These are phyloP conservation scores for Trichosporon ovoides DNA, from an alignment of 1,284 basidiomycete species.

Conservation along the genomic window DNA sequence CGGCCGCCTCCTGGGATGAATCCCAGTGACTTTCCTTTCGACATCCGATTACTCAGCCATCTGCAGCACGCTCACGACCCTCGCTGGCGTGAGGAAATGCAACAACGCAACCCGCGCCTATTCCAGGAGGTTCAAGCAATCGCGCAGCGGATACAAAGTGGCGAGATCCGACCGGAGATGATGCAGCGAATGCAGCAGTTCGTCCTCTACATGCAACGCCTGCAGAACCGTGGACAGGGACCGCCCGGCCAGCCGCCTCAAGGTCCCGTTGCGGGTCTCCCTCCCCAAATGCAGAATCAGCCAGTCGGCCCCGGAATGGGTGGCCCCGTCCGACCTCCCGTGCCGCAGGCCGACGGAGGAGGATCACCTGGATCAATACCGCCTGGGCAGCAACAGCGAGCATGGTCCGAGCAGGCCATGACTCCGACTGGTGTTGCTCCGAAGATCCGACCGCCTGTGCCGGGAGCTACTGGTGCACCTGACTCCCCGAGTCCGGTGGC, in stretches of 20 bases:
- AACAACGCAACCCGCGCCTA: conserved; percentile 26
- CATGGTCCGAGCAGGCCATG: background rate
- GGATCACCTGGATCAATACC: conserved; percentile 8
- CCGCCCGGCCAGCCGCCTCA: background rate
- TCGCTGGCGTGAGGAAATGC: conserved; percentile 33
- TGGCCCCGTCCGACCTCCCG: background rate
- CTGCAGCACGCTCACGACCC: conserved; percentile 28
- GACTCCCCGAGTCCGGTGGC: conserved; percentile 9
- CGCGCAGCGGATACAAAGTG: conserved; percentile 23
- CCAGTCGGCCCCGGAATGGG: background rate
- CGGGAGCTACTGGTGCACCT: background rate
- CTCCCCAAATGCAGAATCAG: background rate
- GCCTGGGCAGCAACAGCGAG: background rate
- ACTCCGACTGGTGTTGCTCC: background rate
- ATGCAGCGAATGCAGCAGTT: conserved; percentile 39
- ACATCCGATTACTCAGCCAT: conserved; percentile 31
- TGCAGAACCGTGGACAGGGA: conserved; percentile 1
- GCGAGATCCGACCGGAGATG: conserved; percentile 29
- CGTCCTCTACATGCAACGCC: conserved; percentile 20
- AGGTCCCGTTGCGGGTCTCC: conserved; percentile 15
- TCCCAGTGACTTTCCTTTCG: conserved; percentile 41
- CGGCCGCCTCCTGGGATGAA: conserved; percentile 17
- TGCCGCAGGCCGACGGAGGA: background rate
- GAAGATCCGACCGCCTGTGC: conserved; percentile 9
- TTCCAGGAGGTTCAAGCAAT: conserved; percentile 23